Evolutionary conservation across 2,329 filamentous ascomycete genomes (phyloP).

Genomic region (Myriosclerotinia scirpicola): DNA sequence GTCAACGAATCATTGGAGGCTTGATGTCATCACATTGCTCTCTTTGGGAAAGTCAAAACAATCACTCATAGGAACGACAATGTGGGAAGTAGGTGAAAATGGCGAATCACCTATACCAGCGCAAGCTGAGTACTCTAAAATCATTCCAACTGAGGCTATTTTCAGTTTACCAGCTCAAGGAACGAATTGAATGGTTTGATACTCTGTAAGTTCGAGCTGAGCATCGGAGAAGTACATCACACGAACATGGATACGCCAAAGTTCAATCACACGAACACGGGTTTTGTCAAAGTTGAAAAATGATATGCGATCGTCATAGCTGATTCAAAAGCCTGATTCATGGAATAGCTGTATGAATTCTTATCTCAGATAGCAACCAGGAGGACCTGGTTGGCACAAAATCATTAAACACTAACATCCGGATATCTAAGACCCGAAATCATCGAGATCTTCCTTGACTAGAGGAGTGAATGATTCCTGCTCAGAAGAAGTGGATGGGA

Average conservation of each 20-base stretch:
- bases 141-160: background rate
- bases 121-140: background rate
- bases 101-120: no score
- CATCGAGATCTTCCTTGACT: background rate
- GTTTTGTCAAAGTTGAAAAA: background rate
- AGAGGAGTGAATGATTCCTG: background rate
- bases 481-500: background rate
- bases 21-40: background rate
- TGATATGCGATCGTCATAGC: background rate
- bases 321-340: background rate
- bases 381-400: background rate
- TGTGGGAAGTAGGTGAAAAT: background rate
- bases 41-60: background rate
- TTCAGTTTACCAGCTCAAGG: background rate
- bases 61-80: background rate
- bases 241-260: background rate
- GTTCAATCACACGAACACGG: background rate
- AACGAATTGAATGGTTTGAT: background rate
- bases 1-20: background rate
- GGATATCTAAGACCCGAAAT: background rate
- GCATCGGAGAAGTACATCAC: background rate
- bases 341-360: background rate
- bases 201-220: background rate
- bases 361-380: background rate
- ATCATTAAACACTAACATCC: conserved; percentile 1